Conservation (phyloP, 352 stramenopile genomes). For the Halophytophthora batemanensis region DNA sequence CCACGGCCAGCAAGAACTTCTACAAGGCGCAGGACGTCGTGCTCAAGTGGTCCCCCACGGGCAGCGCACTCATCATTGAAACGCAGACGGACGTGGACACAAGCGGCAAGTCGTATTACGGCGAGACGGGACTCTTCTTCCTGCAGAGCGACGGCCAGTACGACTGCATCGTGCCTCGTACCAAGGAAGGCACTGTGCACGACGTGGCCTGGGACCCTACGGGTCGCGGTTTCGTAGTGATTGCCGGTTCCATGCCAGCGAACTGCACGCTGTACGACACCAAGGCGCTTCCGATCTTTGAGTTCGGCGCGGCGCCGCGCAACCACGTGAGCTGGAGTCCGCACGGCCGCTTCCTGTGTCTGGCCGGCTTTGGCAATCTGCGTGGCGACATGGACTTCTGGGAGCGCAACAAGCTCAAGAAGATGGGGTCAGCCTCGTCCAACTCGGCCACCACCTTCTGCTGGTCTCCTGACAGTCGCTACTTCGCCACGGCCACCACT, state of each 20-base stretch:
- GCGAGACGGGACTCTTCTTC: constrained; percentile 95
- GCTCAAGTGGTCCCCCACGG: constrained; percentile 89
- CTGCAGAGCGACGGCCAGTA: constrained; percentile 91
- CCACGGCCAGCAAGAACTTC: constrained; percentile 84
- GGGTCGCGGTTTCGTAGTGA: constrained; percentile 91
- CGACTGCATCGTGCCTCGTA: constrained; percentile 88
- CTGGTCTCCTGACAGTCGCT: constrained; percentile 95
- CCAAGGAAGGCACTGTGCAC: constrained; percentile 91
- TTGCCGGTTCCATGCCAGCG: constrained; percentile 94
- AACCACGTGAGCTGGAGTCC: constrained; percentile 96
- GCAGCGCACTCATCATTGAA: constrained; percentile 85
- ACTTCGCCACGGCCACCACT: constrained; percentile 95
- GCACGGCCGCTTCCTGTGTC: constrained; percentile 95
- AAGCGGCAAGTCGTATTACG: constrained; percentile 97
- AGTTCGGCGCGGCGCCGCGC: constrained; percentile 94
- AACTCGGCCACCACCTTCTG: constrained; percentile 76
- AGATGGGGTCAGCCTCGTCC: constrained; percentile 84
- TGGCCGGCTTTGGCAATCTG: constrained; percentile 97
- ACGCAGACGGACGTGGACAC: constrained; percentile 91
- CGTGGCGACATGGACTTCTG: constrained; percentile 96
- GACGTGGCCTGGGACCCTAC: constrained; percentile 95
- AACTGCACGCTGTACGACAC: constrained; percentile 96
- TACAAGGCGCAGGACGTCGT: constrained; percentile 90
- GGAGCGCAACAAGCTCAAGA: constrained; percentile 95
- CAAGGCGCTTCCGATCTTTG: constrained; percentile 93